Percentiles rank a stretch among this genome's conserved stretches.
Evolutionary conservation across 805 yeast genomes (phyloP).

Genomic region (Ogataea populi-albae): DNA sequence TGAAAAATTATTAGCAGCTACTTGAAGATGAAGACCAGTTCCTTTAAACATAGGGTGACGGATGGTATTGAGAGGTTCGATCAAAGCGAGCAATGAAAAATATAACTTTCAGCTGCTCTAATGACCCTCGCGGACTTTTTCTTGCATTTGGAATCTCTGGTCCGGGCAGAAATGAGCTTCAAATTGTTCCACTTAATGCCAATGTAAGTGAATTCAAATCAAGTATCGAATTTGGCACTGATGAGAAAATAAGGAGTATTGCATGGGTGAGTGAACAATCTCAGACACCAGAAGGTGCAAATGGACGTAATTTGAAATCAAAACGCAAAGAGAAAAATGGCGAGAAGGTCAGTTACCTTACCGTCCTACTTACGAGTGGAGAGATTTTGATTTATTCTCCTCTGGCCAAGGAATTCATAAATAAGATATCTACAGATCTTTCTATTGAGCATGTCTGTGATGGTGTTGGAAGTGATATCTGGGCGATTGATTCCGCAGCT

Average conservation of each 20-base stretch:
- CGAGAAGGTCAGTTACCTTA: slow-evolving; percentile 17
- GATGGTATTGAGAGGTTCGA: too few relatives aligned
- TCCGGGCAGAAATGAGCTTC: slow-evolving; percentile 46
- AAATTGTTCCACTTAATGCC: slow-evolving; percentile 34
- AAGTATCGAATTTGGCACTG: slow-evolving; percentile 40
- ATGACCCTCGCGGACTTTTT: slow-evolving; percentile 19
- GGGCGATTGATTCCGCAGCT: slow-evolving; percentile 30
- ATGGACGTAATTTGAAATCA: too few relatives aligned
- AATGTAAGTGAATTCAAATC: slow-evolving; percentile 24
- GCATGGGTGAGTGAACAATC: slow-evolving; percentile 36
- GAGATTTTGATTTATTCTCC: slow-evolving; percentile 46
- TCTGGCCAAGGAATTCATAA: slow-evolving; percentile 35
- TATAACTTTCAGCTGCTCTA: slow-evolving; percentile 14
- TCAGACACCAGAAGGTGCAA: too few relatives aligned
- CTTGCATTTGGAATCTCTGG: slow-evolving; percentile 37
- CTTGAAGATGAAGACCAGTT: too few relatives aligned
- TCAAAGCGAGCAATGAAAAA: too few relatives aligned
- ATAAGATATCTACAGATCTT: slow-evolving; percentile 35
- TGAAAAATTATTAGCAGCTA: too few relatives aligned
- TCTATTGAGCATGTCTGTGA: slow-evolving; percentile 28
- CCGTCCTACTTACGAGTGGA: slow-evolving; percentile 31
- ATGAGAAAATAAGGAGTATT: slow-evolving; percentile 35
- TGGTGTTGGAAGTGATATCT: slow-evolving; percentile 23
- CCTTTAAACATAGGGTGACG: too few relatives aligned
- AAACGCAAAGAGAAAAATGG: slow-evolving; percentile 13